Evolutionary conservation across 2,329 filamentous ascomycete species (phyloP).

Genomic region (Xylariaceae sp.): DNA sequence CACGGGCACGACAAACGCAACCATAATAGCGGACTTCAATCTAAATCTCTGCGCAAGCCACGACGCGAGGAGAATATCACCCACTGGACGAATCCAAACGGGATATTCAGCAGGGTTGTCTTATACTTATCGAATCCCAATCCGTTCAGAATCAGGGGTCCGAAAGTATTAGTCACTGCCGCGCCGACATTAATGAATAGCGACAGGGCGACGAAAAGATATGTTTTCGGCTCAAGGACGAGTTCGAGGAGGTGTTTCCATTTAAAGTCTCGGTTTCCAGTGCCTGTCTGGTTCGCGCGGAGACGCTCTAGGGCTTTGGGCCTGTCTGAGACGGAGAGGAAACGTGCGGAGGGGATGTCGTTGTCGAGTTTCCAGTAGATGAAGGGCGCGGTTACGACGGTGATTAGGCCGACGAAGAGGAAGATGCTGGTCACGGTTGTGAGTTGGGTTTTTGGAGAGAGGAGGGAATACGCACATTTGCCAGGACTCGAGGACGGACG

Average conservation of each 20-base stretch:
- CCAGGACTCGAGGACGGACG: slow-evolving; percentile 38
- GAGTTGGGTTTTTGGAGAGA: neutral
- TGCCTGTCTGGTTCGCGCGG: slow-evolving; percentile 50
- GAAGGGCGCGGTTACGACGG: slow-evolving; percentile 51
- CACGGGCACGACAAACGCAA: slow-evolving; percentile 52
- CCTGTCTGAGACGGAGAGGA: slow-evolving; percentile 59
- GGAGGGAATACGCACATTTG: slow-evolving; percentile 32
- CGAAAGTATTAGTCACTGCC: slow-evolving; percentile 58
- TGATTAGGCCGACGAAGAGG: slow-evolving; percentile 56
- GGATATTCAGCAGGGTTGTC: slow-evolving; percentile 60
- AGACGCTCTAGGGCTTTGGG: slow-evolving; percentile 50
- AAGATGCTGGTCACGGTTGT: slow-evolving; percentile 41
- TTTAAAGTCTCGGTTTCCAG: slow-evolving; percentile 48
- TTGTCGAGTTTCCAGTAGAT: slow-evolving; percentile 57
- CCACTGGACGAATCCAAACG: slow-evolving; percentile 58
- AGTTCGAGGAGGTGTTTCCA: slow-evolving; percentile 50
- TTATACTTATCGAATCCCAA: slow-evolving; percentile 55
- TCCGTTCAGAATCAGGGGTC: slow-evolving; percentile 56
- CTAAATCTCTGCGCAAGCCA: slow-evolving; percentile 52
- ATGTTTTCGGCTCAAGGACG: slow-evolving; percentile 45
- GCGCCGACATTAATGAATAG: slow-evolving; percentile 61
- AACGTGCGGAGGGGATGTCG: slow-evolving; percentile 50
- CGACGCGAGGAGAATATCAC: slow-evolving; percentile 51
- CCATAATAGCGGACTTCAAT: slow-evolving; percentile 52
- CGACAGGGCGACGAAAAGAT: slow-evolving; percentile 56